Evolutionary conservation across 257 asterid species (phyloP).

Genomic region (Haberlea rhodopensis): DNA sequence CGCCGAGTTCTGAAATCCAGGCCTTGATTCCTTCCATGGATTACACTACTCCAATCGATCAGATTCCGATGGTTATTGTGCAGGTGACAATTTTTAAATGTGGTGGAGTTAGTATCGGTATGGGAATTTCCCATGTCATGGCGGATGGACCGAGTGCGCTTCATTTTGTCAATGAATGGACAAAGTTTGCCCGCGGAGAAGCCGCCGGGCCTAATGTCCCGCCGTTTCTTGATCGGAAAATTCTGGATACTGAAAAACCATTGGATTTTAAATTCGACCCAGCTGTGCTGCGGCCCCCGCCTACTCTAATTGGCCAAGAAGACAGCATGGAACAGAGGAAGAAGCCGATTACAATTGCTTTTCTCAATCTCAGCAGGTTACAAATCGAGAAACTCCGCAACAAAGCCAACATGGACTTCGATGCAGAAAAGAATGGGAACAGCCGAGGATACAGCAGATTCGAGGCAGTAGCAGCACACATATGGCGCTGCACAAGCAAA

Average conservation of each 20-base stretch:
- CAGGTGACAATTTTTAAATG: slow-evolving; percentile 41
- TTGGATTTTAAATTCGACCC: slow-evolving; percentile 1
- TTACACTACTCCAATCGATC: slow-evolving; percentile 45
- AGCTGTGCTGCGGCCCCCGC: slow-evolving; percentile 19
- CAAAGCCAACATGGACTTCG: slow-evolving; percentile 10
- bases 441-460: slow-evolving; percentile 33
- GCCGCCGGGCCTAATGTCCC: slow-evolving; percentile 23
- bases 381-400: slow-evolving; percentile 24
- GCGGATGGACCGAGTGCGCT: slow-evolving; percentile 49
- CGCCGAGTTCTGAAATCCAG: slow-evolving; percentile 41
- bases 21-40: slow-evolving; percentile 44
- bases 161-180: slow-evolving; percentile 48
- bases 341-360: slow-evolving; percentile 6
- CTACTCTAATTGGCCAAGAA: slow-evolving; percentile 13
- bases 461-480: slow-evolving; percentile 48
- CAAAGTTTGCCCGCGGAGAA: slow-evolving; percentile 33
- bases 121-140: slow-evolving; percentile 43
- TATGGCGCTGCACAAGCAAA: slow-evolving; percentile 47
- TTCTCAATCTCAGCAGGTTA: slow-evolving; percentile 9
- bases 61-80: slow-evolving; percentile 38
- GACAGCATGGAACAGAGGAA: slow-evolving; percentile 23
- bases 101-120: slow-evolving; percentile 44
- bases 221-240: slow-evolving; percentile 39
- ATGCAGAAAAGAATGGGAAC: background rate
- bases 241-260: slow-evolving; percentile 3